Conservation (phyloP, 306 rosid genomes). For the Biancaea sappan region DNA sequence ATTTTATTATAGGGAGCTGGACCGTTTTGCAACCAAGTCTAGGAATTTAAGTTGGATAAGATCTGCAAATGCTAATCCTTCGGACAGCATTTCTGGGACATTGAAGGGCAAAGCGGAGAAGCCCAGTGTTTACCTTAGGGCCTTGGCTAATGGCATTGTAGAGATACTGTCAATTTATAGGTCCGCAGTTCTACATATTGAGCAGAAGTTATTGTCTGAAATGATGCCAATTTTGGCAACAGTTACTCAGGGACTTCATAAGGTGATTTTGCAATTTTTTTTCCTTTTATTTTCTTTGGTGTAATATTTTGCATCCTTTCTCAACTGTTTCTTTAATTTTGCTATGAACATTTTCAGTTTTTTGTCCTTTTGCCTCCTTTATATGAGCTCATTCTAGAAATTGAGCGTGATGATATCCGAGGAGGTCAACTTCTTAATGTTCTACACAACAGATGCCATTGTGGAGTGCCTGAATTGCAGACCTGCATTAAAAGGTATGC, state of each 20-base stretch:
- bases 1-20: conserved; percentile 89
- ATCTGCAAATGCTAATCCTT: conserved; percentile 52
- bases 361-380: conserved; percentile 87
- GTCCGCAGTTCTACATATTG: conserved; percentile 86
- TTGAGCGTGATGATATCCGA: conserved; percentile 79
- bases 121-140: conserved; percentile 85
- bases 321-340: conserved; percentile 3
- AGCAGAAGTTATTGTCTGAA: conserved; percentile 84
- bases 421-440: conserved; percentile 95
- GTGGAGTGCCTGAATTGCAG: conserved; percentile 98
- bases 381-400: conserved; percentile 75
- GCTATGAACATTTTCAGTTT: conserved; percentile 53
- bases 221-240: conserved; percentile 85
- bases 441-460: conserved; percentile 82
- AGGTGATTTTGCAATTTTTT: conserved; percentile 48
- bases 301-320: not conserved
- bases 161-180: conserved; percentile 83
- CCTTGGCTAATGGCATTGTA: conserved; percentile 87
- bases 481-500: conserved; percentile 88
- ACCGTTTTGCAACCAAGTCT: conserved; percentile 76
- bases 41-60: conserved; percentile 92
- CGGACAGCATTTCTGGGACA: conserved; percentile 35
- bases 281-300: not conserved
- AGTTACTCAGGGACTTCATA: conserved; percentile 86
- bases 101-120: conserved; percentile 40